Evolutionary conservation across 139 green algal species (phyloP), one percentile per base, ranked within the genome.

Genomic region (Chlorella vulgaris): DNA sequence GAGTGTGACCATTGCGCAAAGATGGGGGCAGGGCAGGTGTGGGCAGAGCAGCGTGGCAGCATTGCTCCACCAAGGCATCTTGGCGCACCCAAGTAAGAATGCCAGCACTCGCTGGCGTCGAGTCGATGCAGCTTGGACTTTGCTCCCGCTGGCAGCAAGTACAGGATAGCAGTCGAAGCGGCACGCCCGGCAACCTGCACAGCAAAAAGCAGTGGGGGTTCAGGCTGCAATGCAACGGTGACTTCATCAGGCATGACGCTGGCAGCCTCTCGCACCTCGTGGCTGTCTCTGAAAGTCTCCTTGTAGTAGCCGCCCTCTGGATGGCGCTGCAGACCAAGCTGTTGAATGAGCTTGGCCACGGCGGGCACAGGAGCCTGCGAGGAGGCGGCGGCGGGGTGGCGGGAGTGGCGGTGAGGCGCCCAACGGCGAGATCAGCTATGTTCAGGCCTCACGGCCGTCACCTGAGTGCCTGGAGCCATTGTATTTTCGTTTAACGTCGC

Each of bases 251-350:
- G 15, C 15, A 60, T 19, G 15, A 60, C 50, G 15, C 15, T 19
- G 15, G 19, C 50, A 60, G 15, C 15, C 50, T 28, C 50, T 28
- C 50, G 4, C 39, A 58, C 38, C 53, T 79, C n/a, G 3, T 28
- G n/a, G 7, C 21, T 39, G 26, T 79, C 73, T 24, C 73, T 22
- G 7, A 79, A 79, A 8, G 73, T 79, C 24, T 71, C 74, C 6
- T 42, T 42, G 39, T 80, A 80, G n/a, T 36, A 80, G 4, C 74
- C 74, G 38, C 74, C 74, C 74, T 80, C 74, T 42, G 74, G 74
- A 36, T 80, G 74, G 2, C 55, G 58, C 74, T 61, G 8, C 39
- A 80, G 55, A 8, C 39, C 29, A 19, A 80, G 74, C 74, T 71
- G 74, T 38, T 80, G 28, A 18, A 68, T 40, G 31, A 80, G 38